Percentiles rank a stretch among this genome's conserved stretches.
Evolutionary conservation across 179 eudicot genomes (phyloP).

Genomic region (Patellifolia procumbens): DNA sequence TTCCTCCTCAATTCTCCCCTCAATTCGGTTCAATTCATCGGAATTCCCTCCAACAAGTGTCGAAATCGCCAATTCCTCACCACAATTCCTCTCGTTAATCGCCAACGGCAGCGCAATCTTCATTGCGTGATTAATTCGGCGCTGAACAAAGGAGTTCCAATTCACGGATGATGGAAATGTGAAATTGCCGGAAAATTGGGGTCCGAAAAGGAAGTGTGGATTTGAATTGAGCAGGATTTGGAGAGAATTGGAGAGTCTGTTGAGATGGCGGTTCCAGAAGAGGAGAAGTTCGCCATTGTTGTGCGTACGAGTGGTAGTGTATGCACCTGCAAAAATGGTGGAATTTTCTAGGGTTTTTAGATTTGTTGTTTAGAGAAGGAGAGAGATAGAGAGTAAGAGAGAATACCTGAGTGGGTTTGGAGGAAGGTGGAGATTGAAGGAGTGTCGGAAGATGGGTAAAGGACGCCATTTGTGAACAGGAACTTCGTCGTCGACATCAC

Average conservation of each 20-base stretch:
- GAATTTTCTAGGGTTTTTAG: conserved; percentile 9
- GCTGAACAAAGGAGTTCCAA: conserved; percentile 44
- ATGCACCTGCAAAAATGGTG: conserved; percentile 61
- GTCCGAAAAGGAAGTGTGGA: conserved; percentile 52
- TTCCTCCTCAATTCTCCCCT: conserved; percentile 37
- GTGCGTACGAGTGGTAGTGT: conserved; percentile 92
- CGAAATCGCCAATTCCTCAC: conserved; percentile 70
- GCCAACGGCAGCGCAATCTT: conserved; percentile 46
- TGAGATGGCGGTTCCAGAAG: conserved; percentile 80
- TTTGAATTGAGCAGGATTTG: conserved; percentile 43
- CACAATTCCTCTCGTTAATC: conserved; percentile 39
- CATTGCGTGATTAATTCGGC: conserved; percentile 50
- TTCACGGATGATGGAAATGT: conserved; percentile 8
- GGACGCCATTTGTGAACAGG: conserved; percentile 61
- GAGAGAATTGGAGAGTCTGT: conserved; percentile 65
- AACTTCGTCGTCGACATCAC: conserved; percentile 39
- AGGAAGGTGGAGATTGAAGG: conserved; percentile 70
- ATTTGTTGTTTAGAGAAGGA: background rate
- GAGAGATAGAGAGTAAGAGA: background rate
- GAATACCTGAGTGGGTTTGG: conserved; percentile 55
- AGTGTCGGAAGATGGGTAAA: conserved; percentile 40
- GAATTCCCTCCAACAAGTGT: conserved; percentile 66
- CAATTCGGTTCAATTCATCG: conserved; percentile 35
- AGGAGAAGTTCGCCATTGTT: conserved; percentile 49
- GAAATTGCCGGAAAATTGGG: conserved; percentile 17